Conservation (phyloP, 1,139 yeast genomes). For the Scheffersomyces lignicola region DNA sequence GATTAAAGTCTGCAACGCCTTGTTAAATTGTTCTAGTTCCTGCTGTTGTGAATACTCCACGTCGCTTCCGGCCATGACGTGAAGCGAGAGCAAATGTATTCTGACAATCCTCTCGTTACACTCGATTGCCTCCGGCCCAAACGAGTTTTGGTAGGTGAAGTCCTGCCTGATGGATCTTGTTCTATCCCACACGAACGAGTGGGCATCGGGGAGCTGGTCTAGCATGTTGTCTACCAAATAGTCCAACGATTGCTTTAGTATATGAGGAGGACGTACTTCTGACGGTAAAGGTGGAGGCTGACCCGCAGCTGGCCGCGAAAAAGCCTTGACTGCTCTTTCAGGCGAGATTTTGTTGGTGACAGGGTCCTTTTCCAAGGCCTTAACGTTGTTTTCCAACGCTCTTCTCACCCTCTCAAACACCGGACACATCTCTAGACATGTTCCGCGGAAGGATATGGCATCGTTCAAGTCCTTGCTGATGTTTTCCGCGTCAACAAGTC, state of each 20-base stretch:
- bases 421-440: conserved; percentile 95
- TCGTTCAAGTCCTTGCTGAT: conserved; percentile 78
- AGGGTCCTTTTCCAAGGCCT: conserved; percentile 72
- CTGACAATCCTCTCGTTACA: conserved; percentile 93
- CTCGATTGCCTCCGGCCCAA: conserved; percentile 90
- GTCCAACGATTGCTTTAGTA: conserved; percentile 63
- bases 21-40: conserved; percentile 91
- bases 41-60: conserved; percentile 89
- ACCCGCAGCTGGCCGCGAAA: conserved; percentile 97
- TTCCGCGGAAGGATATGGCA: conserved; percentile 84
- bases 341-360: conserved; percentile 62
- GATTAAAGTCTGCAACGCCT: conserved; percentile 83
- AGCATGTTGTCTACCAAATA: conserved; percentile 67
- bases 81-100: conserved; percentile 79
- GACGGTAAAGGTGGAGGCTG: conserved; percentile 98
- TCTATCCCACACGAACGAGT: conserved; percentile 96
- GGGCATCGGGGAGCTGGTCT: conserved; percentile 74
- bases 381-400: conserved; percentile 84
- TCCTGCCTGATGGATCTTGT: conserved; percentile 98
- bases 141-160: conserved; percentile 91
- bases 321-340: conserved; percentile 79
- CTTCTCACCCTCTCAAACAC: conserved; percentile 88
- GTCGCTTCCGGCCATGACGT: conserved; percentile 80
- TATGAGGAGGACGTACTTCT: conserved; percentile 91
- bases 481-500: conserved; percentile 87